phyloP scores from a whole-genome alignment of 352 stramenopile species.

The Phytophthora podocarpi region DNA sequence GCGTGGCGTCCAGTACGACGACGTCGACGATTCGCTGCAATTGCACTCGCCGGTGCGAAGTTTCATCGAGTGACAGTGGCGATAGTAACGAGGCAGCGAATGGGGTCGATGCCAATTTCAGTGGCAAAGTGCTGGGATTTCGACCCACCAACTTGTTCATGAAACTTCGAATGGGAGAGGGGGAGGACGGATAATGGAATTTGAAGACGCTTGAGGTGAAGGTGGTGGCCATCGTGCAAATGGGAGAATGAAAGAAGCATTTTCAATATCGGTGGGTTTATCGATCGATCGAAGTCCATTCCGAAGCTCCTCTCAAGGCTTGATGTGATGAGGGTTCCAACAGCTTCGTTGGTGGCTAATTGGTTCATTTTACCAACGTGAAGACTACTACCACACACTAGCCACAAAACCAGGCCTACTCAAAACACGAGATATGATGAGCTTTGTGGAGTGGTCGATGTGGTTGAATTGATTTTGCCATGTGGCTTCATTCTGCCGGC shows the following conservation, averaged over 20 bases:
- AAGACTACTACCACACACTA: background rate
- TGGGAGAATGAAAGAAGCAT: slow-evolving; percentile 13
- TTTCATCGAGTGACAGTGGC: slow-evolving; percentile 2
- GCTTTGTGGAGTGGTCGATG: too few species aligned
- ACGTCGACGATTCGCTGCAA: slow-evolving; percentile 25
- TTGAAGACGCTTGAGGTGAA: background rate
- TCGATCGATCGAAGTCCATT: too few species aligned
- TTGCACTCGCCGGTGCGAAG: slow-evolving; percentile 4
- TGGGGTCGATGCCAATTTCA: slow-evolving; percentile 13
- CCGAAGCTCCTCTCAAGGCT: slow-evolving; percentile 6
- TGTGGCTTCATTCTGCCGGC: too few species aligned
- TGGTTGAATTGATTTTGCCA: too few species aligned
- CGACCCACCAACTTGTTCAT: slow-evolving; percentile 14
- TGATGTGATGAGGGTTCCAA: slow-evolving; percentile 27
- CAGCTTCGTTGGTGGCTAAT: background rate
- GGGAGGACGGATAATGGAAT: background rate
- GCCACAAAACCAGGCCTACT: slow-evolving; percentile 1
- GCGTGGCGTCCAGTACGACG: slow-evolving; percentile 19
- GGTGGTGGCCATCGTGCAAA: slow-evolving; percentile 15
- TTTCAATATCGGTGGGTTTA: background rate
- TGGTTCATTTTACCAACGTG: background rate
- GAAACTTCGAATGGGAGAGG: slow-evolving; percentile 8
- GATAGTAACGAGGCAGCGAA: slow-evolving; percentile 26
- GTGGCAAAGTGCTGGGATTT: slow-evolving; percentile 8
- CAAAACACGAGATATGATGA: slow-evolving; percentile 23